Conservation (phyloP, 2,329 filamentous ascomycete genomes). For the Diaporthe sp. region DNA sequence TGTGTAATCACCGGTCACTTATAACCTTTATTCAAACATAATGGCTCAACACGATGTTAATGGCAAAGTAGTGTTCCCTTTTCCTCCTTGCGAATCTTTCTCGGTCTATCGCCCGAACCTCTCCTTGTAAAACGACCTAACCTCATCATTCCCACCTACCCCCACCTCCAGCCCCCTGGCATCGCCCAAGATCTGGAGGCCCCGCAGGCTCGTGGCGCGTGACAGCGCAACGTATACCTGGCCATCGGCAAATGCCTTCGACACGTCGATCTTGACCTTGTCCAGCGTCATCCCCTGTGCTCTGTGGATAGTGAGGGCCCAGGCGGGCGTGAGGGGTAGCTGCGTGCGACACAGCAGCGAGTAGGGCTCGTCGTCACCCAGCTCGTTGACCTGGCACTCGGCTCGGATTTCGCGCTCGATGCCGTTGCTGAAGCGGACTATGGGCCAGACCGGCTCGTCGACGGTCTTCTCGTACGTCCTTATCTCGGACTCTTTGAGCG, state of each 20-base stretch:
- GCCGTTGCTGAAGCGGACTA: constrained; percentile 65
- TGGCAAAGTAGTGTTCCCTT: no score
- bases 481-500: constrained; percentile 49
- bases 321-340: constrained; percentile 68
- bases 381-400: constrained; percentile 58
- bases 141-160: constrained; percentile 46
- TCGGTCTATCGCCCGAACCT: constrained; percentile 42
- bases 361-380: constrained; percentile 58
- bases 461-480: constrained; percentile 47
- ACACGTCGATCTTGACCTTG: constrained; percentile 65
- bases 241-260: constrained; percentile 62
- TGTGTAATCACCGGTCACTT: neutral
- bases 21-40: no score
- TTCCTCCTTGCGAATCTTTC: no score
- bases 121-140: constrained; percentile 46
- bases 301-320: constrained; percentile 74
- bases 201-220: constrained; percentile 62
- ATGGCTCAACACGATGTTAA: no score
- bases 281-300: constrained; percentile 72
- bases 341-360: constrained; percentile 65
- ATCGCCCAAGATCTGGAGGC: constrained; percentile 54
- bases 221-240: constrained; percentile 73
- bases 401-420: constrained; percentile 57
- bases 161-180: constrained; percentile 41
- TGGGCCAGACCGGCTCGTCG: constrained; percentile 53